These are phyloP conservation scores for Xylaria digitata DNA, from an alignment of 2,329 filamentous ascomycete genomes.

Conservation along the genomic window DNA sequence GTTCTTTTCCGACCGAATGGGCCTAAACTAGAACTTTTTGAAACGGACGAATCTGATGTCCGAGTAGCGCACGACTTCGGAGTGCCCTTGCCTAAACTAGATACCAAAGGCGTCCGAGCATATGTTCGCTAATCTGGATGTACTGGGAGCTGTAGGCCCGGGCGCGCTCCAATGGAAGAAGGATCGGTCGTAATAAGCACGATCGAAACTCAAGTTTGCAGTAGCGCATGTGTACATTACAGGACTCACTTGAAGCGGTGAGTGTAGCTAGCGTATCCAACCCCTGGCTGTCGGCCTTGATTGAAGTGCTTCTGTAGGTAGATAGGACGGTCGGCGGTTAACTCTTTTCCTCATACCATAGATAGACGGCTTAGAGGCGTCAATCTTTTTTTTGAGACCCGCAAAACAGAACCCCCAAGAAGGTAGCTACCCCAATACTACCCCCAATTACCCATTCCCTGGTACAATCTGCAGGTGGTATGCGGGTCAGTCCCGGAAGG, in stretches of 20 bases:
- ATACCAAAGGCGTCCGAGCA: slow-evolving; percentile 36
- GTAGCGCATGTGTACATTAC: slow-evolving; percentile 7
- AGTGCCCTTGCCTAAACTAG: slow-evolving; percentile 31
- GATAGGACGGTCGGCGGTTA: not conserved
- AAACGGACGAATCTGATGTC: slow-evolving; percentile 37
- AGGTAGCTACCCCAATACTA: not conserved
- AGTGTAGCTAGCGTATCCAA: slow-evolving; percentile 23
- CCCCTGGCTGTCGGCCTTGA: slow-evolving; percentile 18
- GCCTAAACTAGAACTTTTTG: slow-evolving; percentile 32
- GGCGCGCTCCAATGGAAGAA: slow-evolving; percentile 2
- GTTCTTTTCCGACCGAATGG: slow-evolving; percentile 37
- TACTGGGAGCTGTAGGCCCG: not conserved
- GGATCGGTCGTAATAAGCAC: slow-evolving; percentile 4
- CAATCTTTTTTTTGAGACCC: slow-evolving; percentile 11
- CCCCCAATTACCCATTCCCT: slow-evolving; percentile 27
- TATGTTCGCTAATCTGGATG: slow-evolving; percentile 21
- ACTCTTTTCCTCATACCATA: no score
- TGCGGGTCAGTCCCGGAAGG: slow-evolving; percentile 18
- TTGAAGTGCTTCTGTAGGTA: slow-evolving; percentile 1
- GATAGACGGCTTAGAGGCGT: slow-evolving; percentile 12
- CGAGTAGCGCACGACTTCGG: slow-evolving; percentile 34
- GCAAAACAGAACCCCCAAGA: slow-evolving; percentile 17
- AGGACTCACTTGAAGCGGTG: slow-evolving; percentile 27
- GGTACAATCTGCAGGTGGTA: slow-evolving; percentile 26
- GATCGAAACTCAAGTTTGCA: slow-evolving; percentile 5